Evolutionary conservation across 2,329 filamentous ascomycete genomes (phyloP).

Genomic region (Tolypocladium guangdongense): DNA sequence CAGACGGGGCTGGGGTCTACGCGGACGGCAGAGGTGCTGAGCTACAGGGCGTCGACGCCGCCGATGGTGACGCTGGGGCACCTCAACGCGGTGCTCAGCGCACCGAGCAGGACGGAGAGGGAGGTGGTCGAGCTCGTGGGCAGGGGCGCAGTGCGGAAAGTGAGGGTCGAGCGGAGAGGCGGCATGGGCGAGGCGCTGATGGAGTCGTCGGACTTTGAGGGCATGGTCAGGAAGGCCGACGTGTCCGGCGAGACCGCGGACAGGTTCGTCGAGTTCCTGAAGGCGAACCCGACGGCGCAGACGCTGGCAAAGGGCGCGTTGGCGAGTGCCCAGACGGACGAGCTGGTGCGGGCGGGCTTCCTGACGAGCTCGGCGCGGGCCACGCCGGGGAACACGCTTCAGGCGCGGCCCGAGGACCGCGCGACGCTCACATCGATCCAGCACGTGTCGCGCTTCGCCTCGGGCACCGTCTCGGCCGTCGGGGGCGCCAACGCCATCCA

Average conservation of each 20-base stretch:
- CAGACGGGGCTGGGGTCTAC: conserved; percentile 52
- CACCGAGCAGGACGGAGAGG: conserved; percentile 54
- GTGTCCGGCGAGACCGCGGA: conserved; percentile 33
- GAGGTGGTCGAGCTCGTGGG: conserved; percentile 52
- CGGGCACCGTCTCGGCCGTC: conserved; percentile 57
- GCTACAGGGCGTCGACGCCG: conserved; percentile 47
- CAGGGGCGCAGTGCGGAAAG: conserved; percentile 46
- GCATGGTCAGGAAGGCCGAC: conserved; percentile 25
- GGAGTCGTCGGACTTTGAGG: conserved; percentile 43
- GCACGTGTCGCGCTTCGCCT: conserved; percentile 51
- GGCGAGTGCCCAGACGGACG: conserved; percentile 35
- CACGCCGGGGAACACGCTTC: conserved; percentile 24
- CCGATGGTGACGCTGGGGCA: conserved; percentile 56
- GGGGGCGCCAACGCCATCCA: conserved; percentile 58
- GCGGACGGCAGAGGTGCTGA: conserved; percentile 51
- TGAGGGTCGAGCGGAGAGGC: conserved; percentile 51
- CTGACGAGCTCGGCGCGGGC: conserved; percentile 37
- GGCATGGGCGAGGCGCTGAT: conserved; percentile 55
- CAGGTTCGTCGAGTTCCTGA: conserved; percentile 42
- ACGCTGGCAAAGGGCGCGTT: conserved; percentile 22
- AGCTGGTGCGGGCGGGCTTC: conserved; percentile 56
- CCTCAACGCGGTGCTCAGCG: conserved; percentile 50
- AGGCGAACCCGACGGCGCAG: conserved; percentile 34
- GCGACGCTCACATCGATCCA: conserved; percentile 50
- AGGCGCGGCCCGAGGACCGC: conserved; percentile 39